Percentiles rank a stretch among this genome's conserved stretches.
phyloP scores from a whole-genome alignment of 345 rosid genomes.

The Lepidium aucheri region DNA sequence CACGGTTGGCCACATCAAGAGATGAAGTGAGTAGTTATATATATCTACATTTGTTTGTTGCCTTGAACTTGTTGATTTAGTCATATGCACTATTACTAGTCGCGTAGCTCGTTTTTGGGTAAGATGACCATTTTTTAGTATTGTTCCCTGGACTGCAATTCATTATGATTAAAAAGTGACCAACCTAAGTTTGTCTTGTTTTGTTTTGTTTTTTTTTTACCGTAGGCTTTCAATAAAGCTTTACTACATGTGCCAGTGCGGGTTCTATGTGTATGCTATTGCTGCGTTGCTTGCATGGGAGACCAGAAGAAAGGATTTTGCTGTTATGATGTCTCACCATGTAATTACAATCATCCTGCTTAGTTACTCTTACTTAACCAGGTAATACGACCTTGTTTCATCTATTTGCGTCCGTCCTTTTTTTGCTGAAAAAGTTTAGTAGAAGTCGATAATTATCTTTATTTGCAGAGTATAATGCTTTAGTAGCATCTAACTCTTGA shows the following conservation, averaged over 20 bases:
- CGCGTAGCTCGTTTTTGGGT: background rate
- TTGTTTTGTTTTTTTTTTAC: background rate
- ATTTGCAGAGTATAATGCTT: background rate
- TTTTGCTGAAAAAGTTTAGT: background rate
- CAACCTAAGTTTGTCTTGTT: background rate
- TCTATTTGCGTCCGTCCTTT: background rate
- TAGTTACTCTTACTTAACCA: slow-evolving; percentile 63
- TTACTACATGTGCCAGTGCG: slow-evolving; percentile 90
- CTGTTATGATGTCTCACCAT: slow-evolving; percentile 99
- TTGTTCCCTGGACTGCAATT: background rate
- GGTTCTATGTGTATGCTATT: slow-evolving; percentile 73
- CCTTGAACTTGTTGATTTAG: background rate
- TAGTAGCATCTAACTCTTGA: background rate
- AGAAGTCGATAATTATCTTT: background rate
- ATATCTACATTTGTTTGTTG: background rate
- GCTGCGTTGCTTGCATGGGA: slow-evolving; percentile 91
- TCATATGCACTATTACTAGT: background rate
- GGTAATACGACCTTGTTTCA: slow-evolving; percentile 35
- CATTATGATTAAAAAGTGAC: background rate
- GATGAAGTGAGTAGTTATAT: slow-evolving; percentile 48
- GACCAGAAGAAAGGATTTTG: slow-evolving; percentile 90
- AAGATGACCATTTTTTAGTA: background rate
- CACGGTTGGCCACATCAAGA: slow-evolving; percentile 90
- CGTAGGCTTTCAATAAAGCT: slow-evolving; percentile 60
- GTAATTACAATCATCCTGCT: slow-evolving; percentile 72